A percentile compares a stretch with the other conserved stretches of the same genome.
Conservation (phyloP, 2,329 filamentous ascomycete genomes). For the Incumbomyces lentus region DNA sequence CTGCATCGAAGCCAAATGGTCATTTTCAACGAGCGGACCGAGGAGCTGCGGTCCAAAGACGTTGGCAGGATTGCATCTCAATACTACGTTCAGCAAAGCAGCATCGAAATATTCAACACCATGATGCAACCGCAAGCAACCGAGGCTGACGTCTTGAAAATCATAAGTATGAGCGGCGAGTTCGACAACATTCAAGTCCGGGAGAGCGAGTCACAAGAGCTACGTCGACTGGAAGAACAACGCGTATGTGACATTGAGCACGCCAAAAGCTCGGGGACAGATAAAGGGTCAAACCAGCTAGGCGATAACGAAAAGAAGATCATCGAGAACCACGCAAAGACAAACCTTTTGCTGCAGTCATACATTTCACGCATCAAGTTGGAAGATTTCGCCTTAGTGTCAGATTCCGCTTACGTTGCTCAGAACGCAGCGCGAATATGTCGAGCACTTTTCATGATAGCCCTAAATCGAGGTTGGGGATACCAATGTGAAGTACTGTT, state of each 20-base stretch:
- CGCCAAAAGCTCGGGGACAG: constrained; percentile 48
- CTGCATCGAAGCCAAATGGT: constrained; percentile 96
- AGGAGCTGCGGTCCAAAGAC: constrained; percentile 87
- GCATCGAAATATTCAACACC: constrained; percentile 89
- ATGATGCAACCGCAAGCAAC: constrained; percentile 81
- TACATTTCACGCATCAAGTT: constrained; percentile 82
- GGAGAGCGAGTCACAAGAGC: constrained; percentile 80
- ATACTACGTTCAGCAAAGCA: constrained; percentile 88
- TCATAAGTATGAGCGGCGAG: constrained; percentile 96
- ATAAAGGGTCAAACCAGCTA: constrained; percentile 56
- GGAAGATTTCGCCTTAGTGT: constrained; percentile 87
- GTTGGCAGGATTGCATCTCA: constrained; percentile 94
- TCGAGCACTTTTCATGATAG: constrained; percentile 92
- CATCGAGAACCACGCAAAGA: constrained; percentile 71
- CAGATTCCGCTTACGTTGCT: constrained; percentile 87
- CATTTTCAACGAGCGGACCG: constrained; percentile 90
- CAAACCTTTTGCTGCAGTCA: constrained; percentile 86
- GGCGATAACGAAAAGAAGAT: constrained; percentile 58
- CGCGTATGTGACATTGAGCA: constrained; percentile 68
- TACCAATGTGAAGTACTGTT: constrained; percentile 86
- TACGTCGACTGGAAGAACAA: constrained; percentile 62
- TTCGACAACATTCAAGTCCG: constrained; percentile 94
- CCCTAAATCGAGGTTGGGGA: constrained; percentile 88
- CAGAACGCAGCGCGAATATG: constrained; percentile 94
- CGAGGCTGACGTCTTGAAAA: constrained; percentile 85